Base-by-base conservation (phyloP, 1,139 yeast genomes). In the Candida sanyaensis region DNA sequence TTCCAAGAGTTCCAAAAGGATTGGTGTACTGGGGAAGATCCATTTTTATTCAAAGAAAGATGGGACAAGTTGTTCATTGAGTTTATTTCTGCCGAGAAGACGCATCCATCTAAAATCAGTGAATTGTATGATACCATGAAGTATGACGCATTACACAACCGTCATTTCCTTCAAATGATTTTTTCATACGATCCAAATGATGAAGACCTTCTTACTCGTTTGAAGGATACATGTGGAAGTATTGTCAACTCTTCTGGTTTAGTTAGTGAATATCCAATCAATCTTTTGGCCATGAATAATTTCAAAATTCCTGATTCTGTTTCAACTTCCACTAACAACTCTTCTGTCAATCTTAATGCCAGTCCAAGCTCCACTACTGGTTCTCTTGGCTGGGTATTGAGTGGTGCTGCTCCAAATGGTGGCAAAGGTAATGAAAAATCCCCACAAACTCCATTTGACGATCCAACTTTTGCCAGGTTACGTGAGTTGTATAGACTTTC, bases 1-100 rank as follows among this genome's bases (percentile, higher is more conserved):
- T 89, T 88, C 12, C 73, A 77, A 38, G 68, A 71, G 6, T 83
- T 91, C 69, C 97, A 92, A 65, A 68, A 77, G 11, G 77, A 83
- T 47, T 95, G 99, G 99, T 95, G 99, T 64, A 92, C 98, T 68
- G 95, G 91, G 27, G 99, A 95, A 65, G 97, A 93, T 64, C 93
- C 99, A 1, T 71, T 79, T 52, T 69, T 95, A 52, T 93, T 95
- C 69, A 85, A 84, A 55, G 99, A 95, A 70, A 80, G 99, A 62
- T 95, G 99, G 99, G 97, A 93, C 60, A 95, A 95, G 65, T 74
- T 95, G 44, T 95, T 95, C 67, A 88, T 84, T 57, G 99, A 95
- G 66, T 95, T 95, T 68, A 84, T 86, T 31, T 84, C 89, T 44
- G 96, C 91, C 43, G 99, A 95, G 58, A 95, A 95, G 68, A 96